A percentile compares a stretch with the other conserved stretches of the same genome.
Conservation (phyloP, 148 eudicot genomes). For the Camellia granthamiana region DNA sequence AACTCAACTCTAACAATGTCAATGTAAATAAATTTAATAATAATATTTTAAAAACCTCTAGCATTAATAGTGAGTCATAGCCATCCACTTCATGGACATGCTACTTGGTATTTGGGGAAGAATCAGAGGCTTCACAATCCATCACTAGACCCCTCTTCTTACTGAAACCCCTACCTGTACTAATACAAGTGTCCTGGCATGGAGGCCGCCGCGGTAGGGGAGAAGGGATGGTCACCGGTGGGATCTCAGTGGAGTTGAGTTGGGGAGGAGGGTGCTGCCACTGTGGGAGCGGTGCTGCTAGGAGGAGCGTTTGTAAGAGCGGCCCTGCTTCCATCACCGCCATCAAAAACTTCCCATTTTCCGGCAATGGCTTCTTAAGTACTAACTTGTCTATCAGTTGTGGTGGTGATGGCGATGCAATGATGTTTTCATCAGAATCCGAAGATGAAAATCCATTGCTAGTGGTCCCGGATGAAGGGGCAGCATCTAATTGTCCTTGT, state of each 20-base stretch:
- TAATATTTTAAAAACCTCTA: constrained; percentile 31
- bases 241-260: constrained; percentile 64
- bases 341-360: constrained; percentile 67
- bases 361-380: constrained; percentile 54
- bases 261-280: constrained; percentile 91
- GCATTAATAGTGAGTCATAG: constrained; percentile 21
- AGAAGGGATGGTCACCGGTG: constrained; percentile 49
- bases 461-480: constrained; percentile 23
- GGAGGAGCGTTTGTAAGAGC: constrained; percentile 63
- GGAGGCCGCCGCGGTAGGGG: constrained; percentile 16
- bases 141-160: constrained; percentile 36
- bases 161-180: constrained; percentile 19
- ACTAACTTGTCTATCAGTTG: constrained; percentile 33
- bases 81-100: constrained; percentile 1
- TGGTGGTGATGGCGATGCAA: constrained; percentile 21
- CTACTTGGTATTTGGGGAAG: constrained; percentile 25
- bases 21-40: too few relatives aligned
- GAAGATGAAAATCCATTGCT: constrained; percentile 29
- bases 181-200: constrained; percentile 23
- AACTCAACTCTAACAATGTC: neutral
- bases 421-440: constrained; percentile 34
- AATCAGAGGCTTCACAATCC: constrained; percentile 34
- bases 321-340: constrained; percentile 90
- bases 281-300: constrained; percentile 79
- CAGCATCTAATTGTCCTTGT: constrained; percentile 11